phyloP scores from a whole-genome alignment of 257 asterid genomes.

The Orobanche coerulescens region DNA sequence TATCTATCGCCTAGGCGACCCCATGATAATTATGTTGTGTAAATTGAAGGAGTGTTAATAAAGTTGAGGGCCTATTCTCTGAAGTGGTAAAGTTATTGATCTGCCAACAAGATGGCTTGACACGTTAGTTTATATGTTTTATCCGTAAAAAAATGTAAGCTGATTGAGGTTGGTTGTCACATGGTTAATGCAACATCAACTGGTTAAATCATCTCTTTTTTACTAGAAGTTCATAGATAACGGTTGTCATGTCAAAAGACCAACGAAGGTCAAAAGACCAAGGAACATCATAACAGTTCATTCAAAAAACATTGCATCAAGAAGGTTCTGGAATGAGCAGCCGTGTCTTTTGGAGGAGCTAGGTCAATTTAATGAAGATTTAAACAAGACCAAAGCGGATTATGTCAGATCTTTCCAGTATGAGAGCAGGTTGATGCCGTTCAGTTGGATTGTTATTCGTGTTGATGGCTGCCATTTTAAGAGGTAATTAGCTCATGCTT shows the following conservation, averaged over 20 bases:
- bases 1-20: no score
- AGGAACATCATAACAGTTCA: slow-evolving; percentile 40
- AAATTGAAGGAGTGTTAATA: slow-evolving; percentile 1
- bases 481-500: slow-evolving; percentile 38
- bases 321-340: slow-evolving; percentile 60
- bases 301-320: slow-evolving; percentile 61
- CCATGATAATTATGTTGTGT: no score
- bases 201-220: neutral
- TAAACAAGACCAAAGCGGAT: slow-evolving; percentile 45
- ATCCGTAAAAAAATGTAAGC: neutral
- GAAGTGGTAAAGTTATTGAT: neutral
- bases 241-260: slow-evolving; percentile 65
- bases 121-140: neutral
- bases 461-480: slow-evolving; percentile 94
- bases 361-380: slow-evolving; percentile 47
- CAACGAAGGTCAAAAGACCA: slow-evolving; percentile 53
- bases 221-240: slow-evolving; percentile 52
- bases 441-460: slow-evolving; percentile 73
- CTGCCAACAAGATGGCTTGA: slow-evolving; percentile 4
- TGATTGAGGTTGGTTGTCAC: neutral
- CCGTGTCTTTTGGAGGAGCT: slow-evolving; percentile 43
- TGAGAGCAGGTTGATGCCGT: slow-evolving; percentile 51
- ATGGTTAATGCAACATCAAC: slow-evolving; percentile 10
- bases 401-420: slow-evolving; percentile 57
- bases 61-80: neutral